These are phyloP conservation scores for Gryganskiella cystojenkinii DNA, from an alignment of 192 early-diverging fungal species.

Conservation along the genomic window DNA sequence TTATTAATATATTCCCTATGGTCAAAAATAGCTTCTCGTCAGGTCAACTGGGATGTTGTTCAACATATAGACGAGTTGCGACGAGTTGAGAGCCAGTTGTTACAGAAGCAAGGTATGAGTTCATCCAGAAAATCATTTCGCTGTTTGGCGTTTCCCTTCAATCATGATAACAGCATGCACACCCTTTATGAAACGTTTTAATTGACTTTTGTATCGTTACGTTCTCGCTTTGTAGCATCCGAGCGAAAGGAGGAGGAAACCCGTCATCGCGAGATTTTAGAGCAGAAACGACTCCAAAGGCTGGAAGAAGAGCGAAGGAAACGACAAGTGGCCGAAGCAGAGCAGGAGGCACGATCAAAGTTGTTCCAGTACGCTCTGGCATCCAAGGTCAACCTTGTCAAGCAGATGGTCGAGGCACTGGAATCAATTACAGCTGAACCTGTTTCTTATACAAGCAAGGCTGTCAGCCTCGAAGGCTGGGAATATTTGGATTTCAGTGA, in stretches of 20 bases:
- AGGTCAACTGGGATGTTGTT: too few relatives aligned
- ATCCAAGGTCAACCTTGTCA: conserved; percentile 21
- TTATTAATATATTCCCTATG: too few relatives aligned
- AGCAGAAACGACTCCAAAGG: conserved; percentile 21
- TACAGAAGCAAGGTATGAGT: too few relatives aligned
- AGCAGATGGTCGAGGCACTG: conserved; percentile 23
- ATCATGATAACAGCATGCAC: conserved; percentile 3
- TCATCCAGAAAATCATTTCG: too few relatives aligned
- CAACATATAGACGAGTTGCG: too few relatives aligned
- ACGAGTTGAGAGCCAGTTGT: too few relatives aligned
- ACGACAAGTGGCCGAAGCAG: conserved; percentile 35
- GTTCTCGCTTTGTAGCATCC: conserved; percentile 16
- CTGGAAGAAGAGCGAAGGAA: conserved; percentile 37
- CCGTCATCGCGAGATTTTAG: conserved; percentile 17
- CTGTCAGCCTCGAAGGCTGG: conserved; percentile 42
- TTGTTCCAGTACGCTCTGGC: conserved; percentile 19
- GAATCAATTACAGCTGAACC: conserved; percentile 11
- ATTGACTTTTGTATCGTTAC: too few relatives aligned
- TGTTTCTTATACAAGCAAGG: conserved; percentile 7
- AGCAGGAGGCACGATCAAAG: conserved; percentile 29
- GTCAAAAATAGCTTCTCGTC: too few relatives aligned
- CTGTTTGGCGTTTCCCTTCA: too few relatives aligned
- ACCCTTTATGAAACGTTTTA: too few relatives aligned
- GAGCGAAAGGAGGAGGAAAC: conserved; percentile 44
- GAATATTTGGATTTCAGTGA: conserved; percentile 24